Evolutionary conservation across 139 green algal genomes (phyloP).

Genomic region (Chlorella sp.): DNA sequence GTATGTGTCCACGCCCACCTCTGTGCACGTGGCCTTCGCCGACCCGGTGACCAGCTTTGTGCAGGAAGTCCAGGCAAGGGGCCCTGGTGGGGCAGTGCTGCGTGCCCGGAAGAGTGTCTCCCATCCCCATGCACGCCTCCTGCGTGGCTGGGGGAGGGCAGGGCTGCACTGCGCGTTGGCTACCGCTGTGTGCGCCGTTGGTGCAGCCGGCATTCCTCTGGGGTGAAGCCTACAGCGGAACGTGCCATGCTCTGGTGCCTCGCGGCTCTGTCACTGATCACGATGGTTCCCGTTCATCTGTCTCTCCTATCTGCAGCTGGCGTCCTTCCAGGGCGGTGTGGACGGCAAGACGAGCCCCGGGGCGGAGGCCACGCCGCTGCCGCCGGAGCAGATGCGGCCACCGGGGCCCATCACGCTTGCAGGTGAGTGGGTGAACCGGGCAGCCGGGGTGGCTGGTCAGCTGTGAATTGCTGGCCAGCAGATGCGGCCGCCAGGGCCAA

Average conservation of each 20-base stretch:
- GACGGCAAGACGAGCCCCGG: slow-evolving; percentile 22
- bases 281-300: background rate
- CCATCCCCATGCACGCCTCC: background rate
- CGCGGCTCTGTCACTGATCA: background rate
- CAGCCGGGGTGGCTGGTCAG: too few species aligned
- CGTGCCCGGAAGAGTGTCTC: too few species aligned
- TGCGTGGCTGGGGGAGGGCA: background rate
- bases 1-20: slow-evolving; percentile 47
- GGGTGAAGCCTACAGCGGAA: background rate
- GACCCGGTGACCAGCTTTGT: slow-evolving; percentile 44
- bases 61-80: slow-evolving; percentile 32
- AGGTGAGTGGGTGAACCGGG: background rate
- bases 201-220: background rate
- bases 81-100: too few species aligned
- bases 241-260: background rate
- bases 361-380: slow-evolving; percentile 27
- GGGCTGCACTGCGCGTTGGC: too few species aligned
- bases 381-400: slow-evolving; percentile 37
- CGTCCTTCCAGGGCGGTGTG: slow-evolving; percentile 38
- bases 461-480: too few species aligned
- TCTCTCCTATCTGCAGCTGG: background rate
- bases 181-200: background rate
- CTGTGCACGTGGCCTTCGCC: slow-evolving; percentile 47
- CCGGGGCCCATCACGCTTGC: slow-evolving; percentile 37
- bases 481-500: too few species aligned